phyloP scores from a whole-genome alignment of 192 early-diverging fungal species.

The Coemansia sp. region DNA sequence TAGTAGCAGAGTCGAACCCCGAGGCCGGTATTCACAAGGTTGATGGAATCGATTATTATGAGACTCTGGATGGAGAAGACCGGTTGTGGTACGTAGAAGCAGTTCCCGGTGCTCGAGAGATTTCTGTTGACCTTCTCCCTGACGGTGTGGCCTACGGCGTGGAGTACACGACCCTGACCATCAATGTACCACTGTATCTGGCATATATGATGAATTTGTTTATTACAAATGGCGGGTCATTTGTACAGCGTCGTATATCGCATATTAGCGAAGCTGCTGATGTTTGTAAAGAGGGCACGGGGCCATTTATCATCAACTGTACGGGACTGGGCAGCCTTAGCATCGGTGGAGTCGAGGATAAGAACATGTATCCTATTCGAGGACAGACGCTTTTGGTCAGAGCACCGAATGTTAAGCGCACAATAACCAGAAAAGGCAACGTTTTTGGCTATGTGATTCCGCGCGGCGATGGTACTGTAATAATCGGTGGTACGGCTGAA shows the following conservation, averaged over 20 bases:
- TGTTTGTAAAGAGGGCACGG: background rate
- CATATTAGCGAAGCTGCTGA: constrained; percentile 22
- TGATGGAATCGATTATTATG: constrained; percentile 18
- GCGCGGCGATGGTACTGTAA: constrained; percentile 39
- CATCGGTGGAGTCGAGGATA: constrained; percentile 74
- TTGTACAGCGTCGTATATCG: constrained; percentile 9
- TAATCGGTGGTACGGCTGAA: constrained; percentile 45
- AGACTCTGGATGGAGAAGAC: constrained; percentile 4
- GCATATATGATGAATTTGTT: constrained; percentile 22
- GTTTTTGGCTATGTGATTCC: constrained; percentile 45
- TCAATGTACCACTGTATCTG: constrained; percentile 44
- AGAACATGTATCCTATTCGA: constrained; percentile 68
- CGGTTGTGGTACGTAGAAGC: constrained; percentile 13
- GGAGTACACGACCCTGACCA: constrained; percentile 34
- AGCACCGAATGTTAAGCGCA: constrained; percentile 68
- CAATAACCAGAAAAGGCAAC: constrained; percentile 53
- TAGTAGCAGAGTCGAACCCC: constrained; percentile 15
- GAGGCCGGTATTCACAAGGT: constrained; percentile 27
- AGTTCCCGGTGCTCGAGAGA: constrained; percentile 8
- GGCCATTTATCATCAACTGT: constrained; percentile 71
- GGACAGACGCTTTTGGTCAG: constrained; percentile 80
- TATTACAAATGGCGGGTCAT: constrained; percentile 11
- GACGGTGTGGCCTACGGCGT: constrained; percentile 16
- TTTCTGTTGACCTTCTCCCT: constrained; percentile 16
- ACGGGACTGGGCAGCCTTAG: constrained; percentile 67